phyloP scores from a whole-genome alignment of 73 alveolate species.

The Uronychia binucleata region DNA sequence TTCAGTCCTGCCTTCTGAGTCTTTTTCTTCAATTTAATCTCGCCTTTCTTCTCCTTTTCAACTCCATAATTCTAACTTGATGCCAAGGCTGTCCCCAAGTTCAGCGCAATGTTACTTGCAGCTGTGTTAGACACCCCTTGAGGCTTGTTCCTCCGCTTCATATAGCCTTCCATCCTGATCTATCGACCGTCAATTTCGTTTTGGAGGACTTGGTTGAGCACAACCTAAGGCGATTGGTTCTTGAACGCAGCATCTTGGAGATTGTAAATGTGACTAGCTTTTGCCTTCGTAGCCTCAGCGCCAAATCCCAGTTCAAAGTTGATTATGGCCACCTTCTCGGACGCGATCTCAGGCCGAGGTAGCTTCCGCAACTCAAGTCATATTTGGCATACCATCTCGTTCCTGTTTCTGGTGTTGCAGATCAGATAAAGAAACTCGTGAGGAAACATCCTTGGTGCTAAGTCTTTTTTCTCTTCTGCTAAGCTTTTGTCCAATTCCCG shows the following conservation, averaged over 20 bases:
- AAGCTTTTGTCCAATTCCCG: conserved; percentile 4
- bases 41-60: too few relatives aligned
- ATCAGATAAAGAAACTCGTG: conserved; percentile 52
- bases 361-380: neutral
- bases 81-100: too few relatives aligned
- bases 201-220: neutral
- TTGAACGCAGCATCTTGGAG: neutral
- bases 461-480: conserved; percentile 7
- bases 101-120: too few relatives aligned
- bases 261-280: neutral
- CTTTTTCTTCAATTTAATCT: too few relatives aligned
- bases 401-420: conserved; percentile 15
- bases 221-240: neutral
- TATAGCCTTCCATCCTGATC: conserved; percentile 11
- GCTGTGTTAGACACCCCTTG: too few relatives aligned
- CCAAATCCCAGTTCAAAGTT: neutral
- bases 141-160: neutral
- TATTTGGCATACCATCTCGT: neutral
- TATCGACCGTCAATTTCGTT: conserved; percentile 3
- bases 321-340: neutral
- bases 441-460: conserved; percentile 35
- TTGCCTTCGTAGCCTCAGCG: neutral
- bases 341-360: conserved; percentile 3
- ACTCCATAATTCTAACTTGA: too few relatives aligned
- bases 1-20: too few relatives aligned